Percentiles rank a stretch among this genome's conserved stretches.
These are phyloP conservation scores for Ophiostoma fasciatum DNA, from an alignment of 2,329 filamentous ascomycete species.

Conservation along the genomic window DNA sequence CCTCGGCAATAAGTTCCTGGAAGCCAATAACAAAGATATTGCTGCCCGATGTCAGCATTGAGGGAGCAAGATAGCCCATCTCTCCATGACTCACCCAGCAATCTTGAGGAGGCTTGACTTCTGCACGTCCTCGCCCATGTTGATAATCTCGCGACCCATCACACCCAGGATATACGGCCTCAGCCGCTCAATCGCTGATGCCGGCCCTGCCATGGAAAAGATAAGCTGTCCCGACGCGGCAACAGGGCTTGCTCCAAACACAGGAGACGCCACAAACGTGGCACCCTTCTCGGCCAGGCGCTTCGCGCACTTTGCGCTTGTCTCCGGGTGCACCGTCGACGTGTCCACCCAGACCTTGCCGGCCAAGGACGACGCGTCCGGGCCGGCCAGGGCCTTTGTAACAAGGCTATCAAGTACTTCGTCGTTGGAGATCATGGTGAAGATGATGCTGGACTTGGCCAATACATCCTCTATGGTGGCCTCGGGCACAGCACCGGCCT, in stretches of 20 bases:
- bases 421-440: slow-evolving; percentile 4
- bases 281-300: neutral
- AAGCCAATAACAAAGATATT: slow-evolving; percentile 3
- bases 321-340: slow-evolving; percentile 5
- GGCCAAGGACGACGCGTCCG: neutral
- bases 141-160: slow-evolving; percentile 2
- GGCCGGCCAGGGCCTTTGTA: neutral
- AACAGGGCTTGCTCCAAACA: slow-evolving; percentile 2
- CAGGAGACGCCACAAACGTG: slow-evolving; percentile 3
- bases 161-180: slow-evolving; percentile 1
- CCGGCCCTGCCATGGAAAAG: slow-evolving; percentile 1
- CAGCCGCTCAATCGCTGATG: neutral
- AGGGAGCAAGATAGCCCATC: too few species aligned
- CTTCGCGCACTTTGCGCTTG: neutral
- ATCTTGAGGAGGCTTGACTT: slow-evolving; percentile 7
- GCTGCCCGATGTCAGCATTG: too few species aligned
- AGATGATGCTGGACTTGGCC: slow-evolving; percentile 1
- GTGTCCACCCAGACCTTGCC: slow-evolving; percentile 4
- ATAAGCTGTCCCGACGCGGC: slow-evolving; percentile 1
- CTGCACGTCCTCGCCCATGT: slow-evolving; percentile 4
- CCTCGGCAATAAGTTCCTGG: slow-evolving; percentile 1
- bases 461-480: neutral
- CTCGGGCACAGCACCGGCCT: slow-evolving; percentile 1
- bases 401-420: neutral
- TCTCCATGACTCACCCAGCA: too few species aligned